Conservation (phyloP, 768 basidiomycete genomes). For the Tubosaeta brunneosetosa region DNA sequence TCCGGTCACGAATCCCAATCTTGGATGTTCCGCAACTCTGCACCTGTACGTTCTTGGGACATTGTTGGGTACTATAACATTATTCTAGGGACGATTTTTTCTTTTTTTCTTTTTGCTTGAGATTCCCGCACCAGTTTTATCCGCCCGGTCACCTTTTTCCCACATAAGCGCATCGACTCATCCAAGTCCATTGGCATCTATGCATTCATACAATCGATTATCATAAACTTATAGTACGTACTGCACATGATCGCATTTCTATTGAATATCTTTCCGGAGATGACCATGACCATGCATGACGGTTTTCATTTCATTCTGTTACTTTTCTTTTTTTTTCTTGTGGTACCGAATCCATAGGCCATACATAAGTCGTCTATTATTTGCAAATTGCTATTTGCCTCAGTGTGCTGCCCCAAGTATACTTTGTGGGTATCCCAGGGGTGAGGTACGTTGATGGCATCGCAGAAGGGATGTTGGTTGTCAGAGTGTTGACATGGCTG, state of each 20-base stretch:
- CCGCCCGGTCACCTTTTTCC: slow-evolving; percentile 12
- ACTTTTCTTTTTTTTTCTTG: slow-evolving; percentile 6
- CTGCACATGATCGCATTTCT: slow-evolving; percentile 30
- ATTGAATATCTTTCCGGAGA: slow-evolving; percentile 16
- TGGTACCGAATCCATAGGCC: slow-evolving; percentile 5
- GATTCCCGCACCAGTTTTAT: slow-evolving; percentile 7
- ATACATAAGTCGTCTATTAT: slow-evolving; percentile 22
- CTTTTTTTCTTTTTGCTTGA: slow-evolving; percentile 21
- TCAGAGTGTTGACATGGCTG: slow-evolving; percentile 4
- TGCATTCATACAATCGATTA: slow-evolving; percentile 16
- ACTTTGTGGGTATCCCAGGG: neutral
- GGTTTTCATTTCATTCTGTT: neutral
- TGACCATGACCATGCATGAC: neutral
- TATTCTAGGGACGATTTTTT: slow-evolving; percentile 30
- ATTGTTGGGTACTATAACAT: slow-evolving; percentile 32
- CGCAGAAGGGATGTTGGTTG: slow-evolving; percentile 5
- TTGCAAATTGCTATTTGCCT: slow-evolving; percentile 16
- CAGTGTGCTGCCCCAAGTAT: slow-evolving; percentile 2
- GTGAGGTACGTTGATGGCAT: slow-evolving; percentile 3
- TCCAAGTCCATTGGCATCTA: slow-evolving; percentile 21
- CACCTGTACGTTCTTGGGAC: slow-evolving; percentile 34
- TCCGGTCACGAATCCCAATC: slow-evolving; percentile 7
- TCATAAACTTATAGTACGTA: slow-evolving; percentile 26
- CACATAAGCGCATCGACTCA: slow-evolving; percentile 4
- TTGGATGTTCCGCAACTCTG: slow-evolving; percentile 19